Conservation (phyloP, 805 yeast genomes). For the Cyberlindnera nakhonratchasimensis region DNA sequence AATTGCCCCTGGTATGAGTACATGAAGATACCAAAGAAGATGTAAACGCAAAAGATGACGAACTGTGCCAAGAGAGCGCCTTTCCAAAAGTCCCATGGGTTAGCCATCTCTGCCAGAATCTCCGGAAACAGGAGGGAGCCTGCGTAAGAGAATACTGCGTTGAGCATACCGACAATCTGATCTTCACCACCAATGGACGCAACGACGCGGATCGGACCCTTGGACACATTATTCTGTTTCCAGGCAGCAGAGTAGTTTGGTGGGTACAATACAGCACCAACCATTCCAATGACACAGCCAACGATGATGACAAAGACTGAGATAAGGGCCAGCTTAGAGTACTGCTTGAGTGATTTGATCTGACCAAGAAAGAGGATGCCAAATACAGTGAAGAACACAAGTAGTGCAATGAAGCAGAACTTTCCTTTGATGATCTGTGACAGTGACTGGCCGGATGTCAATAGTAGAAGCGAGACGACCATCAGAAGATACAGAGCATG, state of each 20-base stretch:
- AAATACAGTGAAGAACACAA: constrained; percentile 41
- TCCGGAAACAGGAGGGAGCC: constrained; percentile 50
- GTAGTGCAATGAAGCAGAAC: constrained; percentile 39
- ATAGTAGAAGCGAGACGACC: constrained; percentile 41
- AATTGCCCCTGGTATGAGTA: constrained; percentile 46
- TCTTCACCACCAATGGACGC: constrained; percentile 30
- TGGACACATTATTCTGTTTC: constrained; percentile 12
- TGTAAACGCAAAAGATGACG: constrained; percentile 37
- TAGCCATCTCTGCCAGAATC: constrained; percentile 45
- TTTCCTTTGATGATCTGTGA: constrained; percentile 36
- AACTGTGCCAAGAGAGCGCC: constrained; percentile 42
- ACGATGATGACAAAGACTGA: constrained; percentile 48
- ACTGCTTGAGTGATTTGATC: constrained; percentile 36
- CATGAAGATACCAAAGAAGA: constrained; percentile 41
- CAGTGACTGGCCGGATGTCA: constrained; percentile 41
- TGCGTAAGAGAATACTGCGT: constrained; percentile 47
- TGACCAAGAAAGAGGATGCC: constrained; percentile 41
- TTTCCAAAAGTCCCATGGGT: constrained; percentile 47
- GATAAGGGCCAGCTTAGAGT: constrained; percentile 40
- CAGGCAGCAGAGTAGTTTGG: constrained; percentile 35
- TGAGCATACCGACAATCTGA: constrained; percentile 38
- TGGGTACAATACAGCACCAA: constrained; percentile 33
- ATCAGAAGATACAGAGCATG: constrained; percentile 42
- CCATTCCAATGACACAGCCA: constrained; percentile 43
- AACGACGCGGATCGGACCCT: constrained; percentile 26